A percentile compares a stretch with the other conserved stretches of the same genome.
phyloP scores from a whole-genome alignment of 306 rosid genomes.

The Quercus rubra region DNA sequence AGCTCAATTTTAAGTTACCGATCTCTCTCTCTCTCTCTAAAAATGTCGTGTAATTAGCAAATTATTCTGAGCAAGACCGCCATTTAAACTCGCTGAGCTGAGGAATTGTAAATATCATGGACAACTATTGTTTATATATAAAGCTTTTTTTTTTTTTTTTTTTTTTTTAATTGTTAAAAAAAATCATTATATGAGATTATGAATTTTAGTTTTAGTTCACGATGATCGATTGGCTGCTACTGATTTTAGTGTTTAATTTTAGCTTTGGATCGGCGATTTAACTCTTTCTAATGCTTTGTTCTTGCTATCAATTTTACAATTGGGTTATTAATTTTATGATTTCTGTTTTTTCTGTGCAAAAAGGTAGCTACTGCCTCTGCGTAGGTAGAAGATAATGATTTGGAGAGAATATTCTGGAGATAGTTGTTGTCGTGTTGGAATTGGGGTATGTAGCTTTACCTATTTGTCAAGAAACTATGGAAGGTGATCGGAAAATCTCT shows the following conservation, averaged over 20 bases:
- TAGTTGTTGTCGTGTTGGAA: constrained; percentile 41
- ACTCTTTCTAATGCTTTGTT: background rate
- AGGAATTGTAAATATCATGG: background rate
- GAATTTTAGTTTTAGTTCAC: background rate
- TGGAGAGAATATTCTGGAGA: constrained; percentile 48
- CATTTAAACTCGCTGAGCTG: background rate
- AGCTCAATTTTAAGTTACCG: background rate
- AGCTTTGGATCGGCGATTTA: background rate
- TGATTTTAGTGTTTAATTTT: background rate
- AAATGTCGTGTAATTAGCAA: background rate
- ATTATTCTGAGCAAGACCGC: background rate
- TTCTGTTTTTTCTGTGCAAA: constrained; percentile 22
- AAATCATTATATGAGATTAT: background rate
- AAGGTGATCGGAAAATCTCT: constrained; percentile 47
- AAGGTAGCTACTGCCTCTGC: constrained; percentile 28
- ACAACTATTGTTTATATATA: background rate
- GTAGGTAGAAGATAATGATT: constrained; percentile 58
- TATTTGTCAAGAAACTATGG: constrained; percentile 55
- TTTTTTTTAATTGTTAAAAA: background rate
- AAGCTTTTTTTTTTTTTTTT: background rate
- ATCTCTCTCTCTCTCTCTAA: background rate
- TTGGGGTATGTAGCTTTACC: constrained; percentile 45
- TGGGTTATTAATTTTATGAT: background rate
- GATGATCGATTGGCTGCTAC: background rate
- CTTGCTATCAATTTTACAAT: background rate